Conservation (phyloP, 306 rosid species). For the Rosa rugosa region DNA sequence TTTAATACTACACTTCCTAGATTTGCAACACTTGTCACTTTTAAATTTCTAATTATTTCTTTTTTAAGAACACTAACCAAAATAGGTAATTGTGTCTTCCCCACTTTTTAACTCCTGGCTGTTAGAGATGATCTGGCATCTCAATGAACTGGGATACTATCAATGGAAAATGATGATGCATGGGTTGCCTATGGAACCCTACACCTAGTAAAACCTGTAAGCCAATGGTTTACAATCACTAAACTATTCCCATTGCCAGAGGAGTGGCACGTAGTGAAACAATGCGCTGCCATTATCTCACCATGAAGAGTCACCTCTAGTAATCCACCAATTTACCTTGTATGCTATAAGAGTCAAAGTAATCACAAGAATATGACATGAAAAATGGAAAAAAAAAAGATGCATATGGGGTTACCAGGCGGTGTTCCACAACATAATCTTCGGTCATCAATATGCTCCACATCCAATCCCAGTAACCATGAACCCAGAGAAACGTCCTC, state of each 20-base stretch:
- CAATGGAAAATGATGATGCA: not conserved
- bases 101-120: not conserved
- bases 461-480: conserved; percentile 62
- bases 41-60: not conserved
- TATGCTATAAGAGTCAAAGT: not conserved
- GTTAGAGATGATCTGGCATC: conserved; percentile 5
- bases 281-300: not conserved
- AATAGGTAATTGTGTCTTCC: not conserved
- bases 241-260: not conserved
- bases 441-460: conserved; percentile 58
- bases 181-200: not conserved
- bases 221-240: not conserved
- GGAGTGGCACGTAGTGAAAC: not conserved
- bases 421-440: conserved; percentile 68
- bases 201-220: not conserved
- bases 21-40: not conserved
- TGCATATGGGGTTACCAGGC: conserved; percentile 40
- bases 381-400: not conserved
- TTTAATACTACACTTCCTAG: not conserved
- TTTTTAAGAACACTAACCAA: not conserved
- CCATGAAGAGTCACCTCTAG: not conserved
- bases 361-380: not conserved
- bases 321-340: not conserved
- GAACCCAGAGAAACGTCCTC: conserved; percentile 63
- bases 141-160: not conserved